Base-by-base conservation (phyloP, 805 yeast species). In the Candida ortonii region DNA sequence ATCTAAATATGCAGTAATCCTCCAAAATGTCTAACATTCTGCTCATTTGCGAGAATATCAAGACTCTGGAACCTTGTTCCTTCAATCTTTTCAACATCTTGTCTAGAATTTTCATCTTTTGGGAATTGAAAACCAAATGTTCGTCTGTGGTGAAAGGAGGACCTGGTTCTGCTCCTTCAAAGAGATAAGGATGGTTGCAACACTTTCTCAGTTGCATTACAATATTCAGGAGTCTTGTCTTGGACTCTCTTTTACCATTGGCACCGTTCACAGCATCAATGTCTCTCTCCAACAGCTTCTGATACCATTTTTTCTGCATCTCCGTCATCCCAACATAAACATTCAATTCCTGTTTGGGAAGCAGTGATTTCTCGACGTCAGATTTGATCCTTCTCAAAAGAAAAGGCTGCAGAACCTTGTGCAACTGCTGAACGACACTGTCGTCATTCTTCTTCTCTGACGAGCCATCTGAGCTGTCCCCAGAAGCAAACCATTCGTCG, bases 131-230 rank as follows among this genome's bases (percentile, higher is more conserved):
- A 21, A 84, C 79, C 55, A 84, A 67, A 62, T 84, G 94, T 54
- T 84, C 93, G 57, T 84, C 94, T 0, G 90, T 84, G 7, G 93
- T 84, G 49, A 67, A 84, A 15, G 94, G 94, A 13, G 94, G 94
- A 9, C 94, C 94, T 1, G 93, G 93, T 52, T 84, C 94, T 1
- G 90, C 93, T 27, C 94, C 94, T 55, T 84, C 93, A 50, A 84
- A 84, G 24, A 84, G 61, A 53, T 84, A 84, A 10, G 94, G 94
- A 61, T 84, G 94, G 50, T 84, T 84, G 62, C 90, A 84, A 57
- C 93, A 84, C 57, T 84, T 84, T 54, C 93, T 71, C 50, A 84
- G 65, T 56, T 84, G 94, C 94, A 84, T 84, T 30, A 83, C 90
- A 47, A 84, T 84, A 55, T 84, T 84, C 30, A 84, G 62, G 39